Evolutionary conservation across 192 early-diverging fungal species (phyloP), one percentile per base, ranked within the genome.

Genomic region (Obelidium mucronatum): DNA sequence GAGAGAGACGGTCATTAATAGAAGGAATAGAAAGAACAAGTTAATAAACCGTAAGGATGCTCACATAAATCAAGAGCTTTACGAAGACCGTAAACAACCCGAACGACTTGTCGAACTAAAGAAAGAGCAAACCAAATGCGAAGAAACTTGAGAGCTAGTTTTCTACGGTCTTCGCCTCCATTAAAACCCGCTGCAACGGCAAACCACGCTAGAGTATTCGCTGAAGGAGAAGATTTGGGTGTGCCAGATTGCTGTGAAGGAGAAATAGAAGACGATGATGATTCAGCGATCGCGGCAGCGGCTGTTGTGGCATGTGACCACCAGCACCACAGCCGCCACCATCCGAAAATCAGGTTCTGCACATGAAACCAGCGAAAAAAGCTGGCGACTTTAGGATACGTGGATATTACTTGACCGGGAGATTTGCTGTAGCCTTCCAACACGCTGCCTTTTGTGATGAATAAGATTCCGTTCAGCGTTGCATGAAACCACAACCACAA

Each of bases 271-370:
- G 62, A 33, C 15, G 62, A 64, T 15, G 62, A 40, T 35, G 67
- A 42, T 11, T 68, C 67, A n/a, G 51, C 67, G 51, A 68, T 24
- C 6, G 35, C 30, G 36, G 67, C 8, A 17, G 67, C 67, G 11
- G 67, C 67, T n/a, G 67, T 44, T 44, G 67, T 33, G 22, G 69
- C 69, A 36, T 72, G 69, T 22, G 30, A 17, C 69, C 69, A 72
- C 69, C 69, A 72, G 55, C 69, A 72, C 54, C 52, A 59, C 36
- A 72, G 11, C 31, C 69, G 51, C 52, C 55, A 72, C 53, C 55
- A 72, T 22, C 69, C 69, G 36, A 72, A 22, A 2, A 58, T 8
- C 2, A 59, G 4, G 2, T n/a, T 58, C 58, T 72, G 31, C 3
- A 59, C 19, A 31, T 54, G 69, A 37, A 54, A 72, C 69, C 69